These are phyloP conservation scores for Laguncularia racemosa DNA, from an alignment of 345 rosid species.

Conservation along the genomic window DNA sequence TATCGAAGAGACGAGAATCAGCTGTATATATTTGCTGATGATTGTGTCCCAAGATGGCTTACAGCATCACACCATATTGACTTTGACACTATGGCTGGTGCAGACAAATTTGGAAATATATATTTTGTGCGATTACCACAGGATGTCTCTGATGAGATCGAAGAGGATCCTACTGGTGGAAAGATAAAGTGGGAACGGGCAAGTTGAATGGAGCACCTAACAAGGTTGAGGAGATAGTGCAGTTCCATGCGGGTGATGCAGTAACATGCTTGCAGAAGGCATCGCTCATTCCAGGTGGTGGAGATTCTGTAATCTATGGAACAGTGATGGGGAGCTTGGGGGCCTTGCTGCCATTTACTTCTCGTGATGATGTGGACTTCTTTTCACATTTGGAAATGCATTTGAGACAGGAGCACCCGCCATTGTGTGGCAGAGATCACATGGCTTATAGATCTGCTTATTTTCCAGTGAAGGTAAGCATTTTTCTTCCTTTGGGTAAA, in stretches of 20 bases:
- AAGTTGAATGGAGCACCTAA: slow-evolving; percentile 95
- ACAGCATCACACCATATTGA: slow-evolving; percentile 84
- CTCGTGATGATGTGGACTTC: slow-evolving; percentile 94
- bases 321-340: slow-evolving; percentile 96
- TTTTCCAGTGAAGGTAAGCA: slow-evolving; percentile 84
- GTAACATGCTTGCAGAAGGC: slow-evolving; percentile 84
- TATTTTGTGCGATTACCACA: slow-evolving; percentile 85
- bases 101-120: slow-evolving; percentile 89
- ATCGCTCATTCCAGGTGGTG: slow-evolving; percentile 88
- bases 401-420: slow-evolving; percentile 96
- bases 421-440: slow-evolving; percentile 82
- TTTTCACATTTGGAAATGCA: slow-evolving; percentile 98
- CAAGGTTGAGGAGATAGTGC: slow-evolving; percentile 93
- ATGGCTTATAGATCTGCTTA: slow-evolving; percentile 95
- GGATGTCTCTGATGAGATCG: slow-evolving; percentile 94
- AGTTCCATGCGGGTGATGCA: slow-evolving; percentile 87
- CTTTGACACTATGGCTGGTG: slow-evolving; percentile 95
- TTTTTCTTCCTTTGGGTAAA: neutral
- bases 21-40: slow-evolving; percentile 91
- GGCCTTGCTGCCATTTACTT: slow-evolving; percentile 84
- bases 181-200: slow-evolving; percentile 99
- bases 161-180: slow-evolving; percentile 97
- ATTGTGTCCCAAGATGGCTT: slow-evolving; percentile 95
- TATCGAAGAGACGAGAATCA: slow-evolving; percentile 97
- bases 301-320: slow-evolving; percentile 82